phyloP scores from a whole-genome alignment of 495 filamentous ascomycete genomes.

The Hypoxylon perforatum region DNA sequence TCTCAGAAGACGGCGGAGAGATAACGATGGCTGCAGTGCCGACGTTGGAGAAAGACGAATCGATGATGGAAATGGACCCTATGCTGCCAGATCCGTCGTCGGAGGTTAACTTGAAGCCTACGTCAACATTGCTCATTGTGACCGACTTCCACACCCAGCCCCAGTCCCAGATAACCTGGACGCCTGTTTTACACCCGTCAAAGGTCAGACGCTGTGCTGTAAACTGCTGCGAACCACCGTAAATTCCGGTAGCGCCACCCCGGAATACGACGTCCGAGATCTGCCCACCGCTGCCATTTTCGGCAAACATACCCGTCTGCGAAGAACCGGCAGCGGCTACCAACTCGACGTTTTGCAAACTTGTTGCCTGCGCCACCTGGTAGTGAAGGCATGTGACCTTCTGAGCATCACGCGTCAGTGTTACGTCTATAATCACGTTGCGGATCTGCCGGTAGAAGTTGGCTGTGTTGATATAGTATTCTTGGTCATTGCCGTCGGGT shows the following conservation, averaged over 20 bases:
- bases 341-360: slow-evolving; percentile 73
- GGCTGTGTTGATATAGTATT: slow-evolving; percentile 69
- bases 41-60: slow-evolving; percentile 60
- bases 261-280: slow-evolving; percentile 73
- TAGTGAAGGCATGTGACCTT: slow-evolving; percentile 69
- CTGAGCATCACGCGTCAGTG: slow-evolving; percentile 51
- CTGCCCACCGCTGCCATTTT: slow-evolving; percentile 76
- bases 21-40: slow-evolving; percentile 30
- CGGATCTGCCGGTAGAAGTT: slow-evolving; percentile 82
- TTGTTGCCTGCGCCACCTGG: slow-evolving; percentile 80
- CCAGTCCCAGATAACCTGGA: slow-evolving; percentile 65
- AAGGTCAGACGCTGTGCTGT: slow-evolving; percentile 70
- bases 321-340: slow-evolving; percentile 65
- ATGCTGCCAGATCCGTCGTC: slow-evolving; percentile 51
- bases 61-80: slow-evolving; percentile 74
- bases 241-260: slow-evolving; percentile 71
- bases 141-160: slow-evolving; percentile 65
- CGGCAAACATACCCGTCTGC: slow-evolving; percentile 75
- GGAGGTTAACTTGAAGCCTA: slow-evolving; percentile 70
- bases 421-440: slow-evolving; percentile 79
- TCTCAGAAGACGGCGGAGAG: slow-evolving; percentile 9
- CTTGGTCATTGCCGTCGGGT: slow-evolving; percentile 61
- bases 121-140: slow-evolving; percentile 67
- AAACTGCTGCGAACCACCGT: slow-evolving; percentile 70
- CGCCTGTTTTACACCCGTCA: slow-evolving; percentile 62